These are phyloP conservation scores for Oemleria cerasiformis DNA, from an alignment of 306 rosid genomes.

Conservation along the genomic window DNA sequence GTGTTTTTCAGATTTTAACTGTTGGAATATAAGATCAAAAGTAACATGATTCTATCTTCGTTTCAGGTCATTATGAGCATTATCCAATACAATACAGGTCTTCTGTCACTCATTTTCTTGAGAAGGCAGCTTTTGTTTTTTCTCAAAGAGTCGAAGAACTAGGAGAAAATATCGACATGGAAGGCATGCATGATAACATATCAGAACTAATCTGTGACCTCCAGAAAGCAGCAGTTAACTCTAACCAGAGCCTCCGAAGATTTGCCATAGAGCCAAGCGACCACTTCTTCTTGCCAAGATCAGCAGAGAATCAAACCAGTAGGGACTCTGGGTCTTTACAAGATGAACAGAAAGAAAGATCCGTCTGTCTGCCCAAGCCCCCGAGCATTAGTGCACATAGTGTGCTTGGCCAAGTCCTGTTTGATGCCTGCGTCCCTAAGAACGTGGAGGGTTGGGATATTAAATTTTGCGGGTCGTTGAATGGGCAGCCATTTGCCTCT, in stretches of 20 bases:
- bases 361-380: slow-evolving; percentile 40
- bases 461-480: slow-evolving; percentile 52
- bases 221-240: slow-evolving; percentile 61
- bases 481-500: slow-evolving; percentile 62
- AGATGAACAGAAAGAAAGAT: slow-evolving; percentile 52
- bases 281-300: slow-evolving; percentile 67
- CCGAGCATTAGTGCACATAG: slow-evolving; percentile 60
- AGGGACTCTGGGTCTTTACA: slow-evolving; percentile 30
- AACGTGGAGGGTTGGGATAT: slow-evolving; percentile 78
- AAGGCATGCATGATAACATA: slow-evolving; percentile 50
- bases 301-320: slow-evolving; percentile 38
- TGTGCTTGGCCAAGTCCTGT: slow-evolving; percentile 62
- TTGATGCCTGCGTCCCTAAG: slow-evolving; percentile 69
- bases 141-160: slow-evolving; percentile 40
- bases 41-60: background rate
- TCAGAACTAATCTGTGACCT: slow-evolving; percentile 64
- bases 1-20: background rate
- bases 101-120: slow-evolving; percentile 55
- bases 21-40: background rate
- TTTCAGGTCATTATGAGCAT: slow-evolving; percentile 55
- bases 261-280: slow-evolving; percentile 59
- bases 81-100: slow-evolving; percentile 59
- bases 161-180: slow-evolving; percentile 40
- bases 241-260: slow-evolving; percentile 67
- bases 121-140: slow-evolving; percentile 48